These are phyloP conservation scores for Venturia asperata DNA, from an alignment of 2,329 filamentous ascomycete species.

Conservation along the genomic window DNA sequence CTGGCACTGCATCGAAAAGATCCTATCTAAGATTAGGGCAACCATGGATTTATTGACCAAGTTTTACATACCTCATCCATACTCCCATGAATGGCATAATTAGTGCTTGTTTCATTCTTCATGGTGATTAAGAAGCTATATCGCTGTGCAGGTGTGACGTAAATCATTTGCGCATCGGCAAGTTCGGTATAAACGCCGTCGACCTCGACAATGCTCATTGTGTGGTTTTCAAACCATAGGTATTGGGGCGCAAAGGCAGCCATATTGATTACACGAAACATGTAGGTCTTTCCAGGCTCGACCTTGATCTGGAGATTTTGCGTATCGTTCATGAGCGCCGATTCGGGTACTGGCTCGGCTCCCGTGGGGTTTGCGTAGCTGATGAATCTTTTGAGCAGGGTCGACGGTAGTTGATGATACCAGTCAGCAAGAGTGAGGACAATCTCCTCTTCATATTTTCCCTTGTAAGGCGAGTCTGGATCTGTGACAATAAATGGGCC, in stretches of 20 bases:
- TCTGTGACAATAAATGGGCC: conserved; percentile 62
- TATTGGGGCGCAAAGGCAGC: conserved; percentile 67
- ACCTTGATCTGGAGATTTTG: conserved; percentile 40
- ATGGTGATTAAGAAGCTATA: conserved; percentile 60
- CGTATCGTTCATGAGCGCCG: conserved; percentile 58
- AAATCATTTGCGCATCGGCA: conserved; percentile 51
- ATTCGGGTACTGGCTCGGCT: conserved; percentile 60
- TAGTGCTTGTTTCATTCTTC: conserved; percentile 46
- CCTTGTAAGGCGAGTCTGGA: conserved; percentile 44
- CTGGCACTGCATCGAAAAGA: conserved; percentile 60
- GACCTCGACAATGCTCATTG: conserved; percentile 59
- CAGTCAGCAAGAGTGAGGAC: conserved; percentile 65
- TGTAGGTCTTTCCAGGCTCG: conserved; percentile 51
- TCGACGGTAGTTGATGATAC: conserved; percentile 53
- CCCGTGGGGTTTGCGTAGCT: conserved; percentile 48
- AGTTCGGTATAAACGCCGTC: conserved; percentile 63
- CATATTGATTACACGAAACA: conserved; percentile 62
- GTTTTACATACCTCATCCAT: conserved; percentile 39
- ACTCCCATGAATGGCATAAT: conserved; percentile 54
- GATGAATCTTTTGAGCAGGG: conserved; percentile 47
- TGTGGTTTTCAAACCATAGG: conserved; percentile 61
- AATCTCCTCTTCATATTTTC: conserved; percentile 53
- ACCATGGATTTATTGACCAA: neutral
- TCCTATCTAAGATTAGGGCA: conserved; percentile 26
- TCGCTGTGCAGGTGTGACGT: conserved; percentile 62